A percentile compares a stretch with the other conserved stretches of the same genome.
Evolutionary conservation across 2,329 filamentous ascomycete species (phyloP).

Genomic region (Aspergillus transmontanensis): DNA sequence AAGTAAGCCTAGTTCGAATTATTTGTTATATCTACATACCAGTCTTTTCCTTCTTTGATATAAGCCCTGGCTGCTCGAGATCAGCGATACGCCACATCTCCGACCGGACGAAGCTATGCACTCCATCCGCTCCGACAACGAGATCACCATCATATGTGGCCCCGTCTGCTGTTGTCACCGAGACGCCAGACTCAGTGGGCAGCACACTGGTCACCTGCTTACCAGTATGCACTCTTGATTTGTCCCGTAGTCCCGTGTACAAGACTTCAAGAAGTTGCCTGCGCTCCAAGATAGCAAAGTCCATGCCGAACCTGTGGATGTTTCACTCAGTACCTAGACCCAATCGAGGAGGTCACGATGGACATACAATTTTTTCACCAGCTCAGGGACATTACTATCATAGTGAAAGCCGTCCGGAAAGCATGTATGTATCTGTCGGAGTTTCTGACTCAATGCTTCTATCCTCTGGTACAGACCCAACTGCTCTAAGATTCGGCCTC

Average conservation of each 20-base stretch:
- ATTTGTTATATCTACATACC: not conserved
- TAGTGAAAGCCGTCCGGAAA: slow-evolving; percentile 18
- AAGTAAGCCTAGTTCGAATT: not conserved
- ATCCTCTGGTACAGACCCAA: slow-evolving; percentile 15
- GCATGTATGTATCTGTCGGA: slow-evolving; percentile 11
- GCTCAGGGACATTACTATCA: slow-evolving; percentile 9
- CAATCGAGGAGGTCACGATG: not conserved
- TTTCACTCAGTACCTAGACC: not conserved
- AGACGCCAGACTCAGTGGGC: slow-evolving; percentile 24
- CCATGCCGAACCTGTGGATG: slow-evolving; percentile 17
- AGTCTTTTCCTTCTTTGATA: slow-evolving; percentile 11
- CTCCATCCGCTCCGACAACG: slow-evolving; percentile 47
- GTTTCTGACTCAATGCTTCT: slow-evolving; percentile 19
- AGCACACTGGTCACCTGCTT: slow-evolving; percentile 33
- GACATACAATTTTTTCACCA: slow-evolving; percentile 14
- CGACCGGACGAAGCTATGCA: slow-evolving; percentile 41
- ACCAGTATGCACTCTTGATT: slow-evolving; percentile 30
- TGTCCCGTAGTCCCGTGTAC: slow-evolving; percentile 29
- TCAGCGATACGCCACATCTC: slow-evolving; percentile 35
- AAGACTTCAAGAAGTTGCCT: slow-evolving; percentile 26
- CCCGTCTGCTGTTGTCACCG: slow-evolving; percentile 38
- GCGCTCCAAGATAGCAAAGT: slow-evolving; percentile 20
- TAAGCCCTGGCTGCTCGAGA: not conserved
- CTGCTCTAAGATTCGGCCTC: slow-evolving; percentile 21
- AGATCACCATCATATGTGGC: slow-evolving; percentile 38